A percentile compares a stretch with the other conserved stretches of the same genome.
These are phyloP conservation scores for Peterozyma xylosa DNA, from an alignment of 805 yeast genomes.

Conservation along the genomic window DNA sequence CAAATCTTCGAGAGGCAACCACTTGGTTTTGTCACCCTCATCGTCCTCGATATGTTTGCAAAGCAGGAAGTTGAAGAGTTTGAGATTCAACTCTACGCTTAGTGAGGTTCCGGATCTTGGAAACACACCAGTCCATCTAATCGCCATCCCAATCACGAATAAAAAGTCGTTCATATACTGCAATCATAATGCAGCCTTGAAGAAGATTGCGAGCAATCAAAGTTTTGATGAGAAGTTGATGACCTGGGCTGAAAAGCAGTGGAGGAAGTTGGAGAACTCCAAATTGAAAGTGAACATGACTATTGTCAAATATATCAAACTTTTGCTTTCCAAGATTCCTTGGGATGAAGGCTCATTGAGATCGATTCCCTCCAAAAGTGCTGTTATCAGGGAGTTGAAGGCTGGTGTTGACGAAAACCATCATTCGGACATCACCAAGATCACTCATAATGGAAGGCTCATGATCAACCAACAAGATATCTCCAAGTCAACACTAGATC, in stretches of 20 bases:
- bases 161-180: slow-evolving; percentile 58
- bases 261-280: slow-evolving; percentile 57
- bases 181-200: slow-evolving; percentile 38
- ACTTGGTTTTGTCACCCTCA: too few species aligned
- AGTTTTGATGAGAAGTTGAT: slow-evolving; percentile 33
- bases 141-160: slow-evolving; percentile 67
- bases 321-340: slow-evolving; percentile 55
- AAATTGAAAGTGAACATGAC: slow-evolving; percentile 46
- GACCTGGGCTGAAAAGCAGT: slow-evolving; percentile 43
- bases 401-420: background rate
- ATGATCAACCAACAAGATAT: slow-evolving; percentile 3
- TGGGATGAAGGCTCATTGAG: slow-evolving; percentile 75
- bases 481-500: background rate
- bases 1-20: too few species aligned
- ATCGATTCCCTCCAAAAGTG: slow-evolving; percentile 64
- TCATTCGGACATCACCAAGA: background rate
- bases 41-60: too few species aligned
- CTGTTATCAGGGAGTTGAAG: slow-evolving; percentile 45
- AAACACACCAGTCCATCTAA: slow-evolving; percentile 46
- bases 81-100: background rate
- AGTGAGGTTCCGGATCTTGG: background rate
- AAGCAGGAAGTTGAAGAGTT: background rate
- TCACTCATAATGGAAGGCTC: background rate
- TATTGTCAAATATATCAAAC: slow-evolving; percentile 46
- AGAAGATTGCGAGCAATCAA: slow-evolving; percentile 17